Conservation (phyloP, 805 yeast genomes). For the Yarrowia osloensis region DNA sequence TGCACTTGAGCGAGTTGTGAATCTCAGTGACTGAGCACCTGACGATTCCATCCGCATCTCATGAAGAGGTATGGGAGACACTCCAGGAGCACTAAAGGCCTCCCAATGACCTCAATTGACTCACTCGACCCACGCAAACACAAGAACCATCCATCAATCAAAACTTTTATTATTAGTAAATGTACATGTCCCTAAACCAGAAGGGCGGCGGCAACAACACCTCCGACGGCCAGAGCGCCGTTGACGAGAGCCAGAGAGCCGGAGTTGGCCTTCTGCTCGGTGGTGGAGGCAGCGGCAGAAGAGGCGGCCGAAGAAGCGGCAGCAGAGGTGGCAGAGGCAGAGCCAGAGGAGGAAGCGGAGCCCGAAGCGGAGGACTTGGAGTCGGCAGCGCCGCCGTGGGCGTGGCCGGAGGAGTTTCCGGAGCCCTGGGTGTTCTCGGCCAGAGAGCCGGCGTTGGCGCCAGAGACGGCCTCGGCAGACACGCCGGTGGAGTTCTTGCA, state of each 20-base stretch:
- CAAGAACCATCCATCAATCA: no score
- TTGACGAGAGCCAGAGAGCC: conserved; percentile 7
- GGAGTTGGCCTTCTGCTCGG: not conserved
- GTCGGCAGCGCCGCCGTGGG: not conserved
- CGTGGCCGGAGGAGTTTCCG: conserved; percentile 14
- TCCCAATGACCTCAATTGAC: no score
- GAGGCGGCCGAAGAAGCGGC: conserved; percentile 31
- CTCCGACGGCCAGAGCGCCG: conserved; percentile 25
- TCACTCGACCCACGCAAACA: no score
- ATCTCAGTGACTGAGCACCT: no score
- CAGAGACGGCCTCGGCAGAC: conserved; percentile 34
- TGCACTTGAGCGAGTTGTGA: no score
- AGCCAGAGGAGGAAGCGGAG: conserved; percentile 29
- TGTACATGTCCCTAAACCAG: not conserved
- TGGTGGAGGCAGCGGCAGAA: conserved; percentile 13
- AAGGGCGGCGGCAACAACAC: conserved; percentile 30
- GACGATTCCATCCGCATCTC: no score
- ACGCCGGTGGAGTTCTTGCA: conserved; percentile 38
- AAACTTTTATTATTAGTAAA: not conserved
- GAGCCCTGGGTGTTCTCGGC: conserved; percentile 28
- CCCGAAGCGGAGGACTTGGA: conserved; percentile 14
- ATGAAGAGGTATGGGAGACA: no score
- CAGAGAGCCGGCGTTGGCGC: conserved; percentile 33
- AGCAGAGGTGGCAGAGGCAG: conserved; percentile 33
- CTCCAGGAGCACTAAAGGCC: no score